phyloP scores from a whole-genome alignment of 169 alveolate genomes.

The Plasmodium fragile region DNA sequence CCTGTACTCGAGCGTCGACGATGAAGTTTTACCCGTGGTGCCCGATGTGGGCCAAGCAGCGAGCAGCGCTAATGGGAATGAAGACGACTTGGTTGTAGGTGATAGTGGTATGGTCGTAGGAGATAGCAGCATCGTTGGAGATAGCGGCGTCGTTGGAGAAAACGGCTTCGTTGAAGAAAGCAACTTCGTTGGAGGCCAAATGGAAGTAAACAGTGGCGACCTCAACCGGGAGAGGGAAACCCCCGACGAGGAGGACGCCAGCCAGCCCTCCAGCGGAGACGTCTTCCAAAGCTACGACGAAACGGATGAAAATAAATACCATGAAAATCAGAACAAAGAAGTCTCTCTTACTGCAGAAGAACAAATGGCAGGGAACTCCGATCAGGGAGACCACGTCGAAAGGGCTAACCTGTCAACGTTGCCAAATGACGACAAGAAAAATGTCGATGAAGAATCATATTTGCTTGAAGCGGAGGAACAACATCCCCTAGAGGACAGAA shows the following conservation, averaged over 20 bases:
- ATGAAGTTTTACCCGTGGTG: neutral
- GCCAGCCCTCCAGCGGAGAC: conserved; percentile 16
- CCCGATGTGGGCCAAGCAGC: neutral
- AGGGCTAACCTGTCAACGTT: neutral
- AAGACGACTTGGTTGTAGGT: neutral
- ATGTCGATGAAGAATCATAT: neutral
- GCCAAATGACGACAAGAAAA: neutral
- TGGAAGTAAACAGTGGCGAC: neutral
- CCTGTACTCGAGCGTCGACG: neutral
- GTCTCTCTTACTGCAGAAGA: neutral
- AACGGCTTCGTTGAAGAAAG: neutral
- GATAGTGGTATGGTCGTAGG: neutral
- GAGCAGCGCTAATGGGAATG: neutral
- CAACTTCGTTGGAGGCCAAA: neutral
- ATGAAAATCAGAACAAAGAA: neutral
- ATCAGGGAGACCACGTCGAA: neutral
- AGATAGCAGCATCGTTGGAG: neutral
- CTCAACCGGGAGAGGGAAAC: neutral
- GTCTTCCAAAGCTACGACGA: conserved; percentile 40
- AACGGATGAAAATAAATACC: neutral
- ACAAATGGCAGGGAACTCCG: neutral
- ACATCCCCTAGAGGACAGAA: neutral
- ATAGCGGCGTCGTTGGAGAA: neutral
- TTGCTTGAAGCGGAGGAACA: neutral
- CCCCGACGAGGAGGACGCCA: neutral